Base-by-base conservation (phyloP, 768 basidiomycete genomes). In the Lentinus tigrinus region DNA sequence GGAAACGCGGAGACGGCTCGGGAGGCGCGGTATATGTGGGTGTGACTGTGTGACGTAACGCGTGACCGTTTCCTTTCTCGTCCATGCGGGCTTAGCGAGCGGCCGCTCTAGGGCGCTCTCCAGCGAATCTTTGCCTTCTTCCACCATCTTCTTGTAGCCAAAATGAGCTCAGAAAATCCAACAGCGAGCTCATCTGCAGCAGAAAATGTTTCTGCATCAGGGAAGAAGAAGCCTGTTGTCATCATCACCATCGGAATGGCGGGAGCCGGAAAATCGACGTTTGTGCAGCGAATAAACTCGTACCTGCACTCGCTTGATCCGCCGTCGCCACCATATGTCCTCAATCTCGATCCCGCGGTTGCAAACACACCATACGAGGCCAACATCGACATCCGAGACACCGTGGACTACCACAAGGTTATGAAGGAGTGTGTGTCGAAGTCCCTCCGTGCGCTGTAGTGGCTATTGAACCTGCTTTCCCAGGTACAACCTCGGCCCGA, bases 271-370 rank as follows among this genome's bases (percentile, higher is more conserved):
- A 98, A 98, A 77, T 98, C 97, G 6, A 98, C 96, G 3, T 92
- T 99, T 70, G 92, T 99, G 19, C 93, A 97, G 65, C 85, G 93
- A 34, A 87, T 98, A 56, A 98, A 96, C 72, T 90, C 95, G 14
- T 84, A 98, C 75, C 77, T 98, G 47, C 92, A 96, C 74, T 80
- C 87, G 0, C 73, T 75, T 42, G 71, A 85, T 57, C 83, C 80
- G 2, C 78, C 81, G 24, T 74, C 76, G n/a, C 88, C 89, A 2
- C 95, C 97, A 0, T 99, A 99, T 73, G 88, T 98, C 70, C 82
- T 99, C 72, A 99, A 99, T 71, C 88, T 99, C 59, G 97, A 99
- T 72, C 97, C 97, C 6, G 97, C 97, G 1, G 96, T 98, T 2
- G 81, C 90, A 8, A 88, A 88, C 57, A 80, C 94, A 39, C 93